These are phyloP conservation scores for Effrenium voratum DNA, from an alignment of 73 alveolate genomes.

Conservation along the genomic window DNA sequence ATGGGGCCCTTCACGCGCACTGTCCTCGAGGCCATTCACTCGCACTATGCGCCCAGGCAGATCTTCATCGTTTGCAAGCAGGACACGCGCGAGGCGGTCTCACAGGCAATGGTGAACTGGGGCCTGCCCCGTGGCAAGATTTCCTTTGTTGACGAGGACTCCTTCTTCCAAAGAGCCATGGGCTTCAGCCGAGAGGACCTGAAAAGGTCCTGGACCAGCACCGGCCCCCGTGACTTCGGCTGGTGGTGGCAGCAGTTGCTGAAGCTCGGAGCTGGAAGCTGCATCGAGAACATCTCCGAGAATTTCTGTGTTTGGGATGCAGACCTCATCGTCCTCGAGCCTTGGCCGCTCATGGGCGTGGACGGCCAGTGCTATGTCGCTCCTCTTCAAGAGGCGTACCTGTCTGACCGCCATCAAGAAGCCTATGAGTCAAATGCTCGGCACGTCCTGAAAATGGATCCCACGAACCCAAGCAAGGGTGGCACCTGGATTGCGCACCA, in stretches of 20 bases:
- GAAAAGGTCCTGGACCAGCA: not conserved
- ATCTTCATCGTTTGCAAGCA: conserved; percentile 7
- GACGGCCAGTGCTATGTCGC: not conserved
- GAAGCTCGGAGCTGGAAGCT: conserved; percentile 8
- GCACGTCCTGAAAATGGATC: conserved; percentile 4
- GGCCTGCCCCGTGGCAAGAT: conserved; percentile 15
- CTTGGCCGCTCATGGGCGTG: not conserved
- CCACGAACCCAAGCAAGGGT: conserved; percentile 5
- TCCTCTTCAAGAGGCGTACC: conserved; percentile 9
- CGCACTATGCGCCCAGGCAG: conserved; percentile 31
- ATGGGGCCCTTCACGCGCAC: conserved; percentile 48
- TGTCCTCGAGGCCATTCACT: conserved; percentile 24
- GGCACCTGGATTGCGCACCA: conserved; percentile 54
- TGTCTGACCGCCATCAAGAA: conserved; percentile 19
- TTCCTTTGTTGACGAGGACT: conserved; percentile 4
- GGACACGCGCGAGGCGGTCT: not conserved
- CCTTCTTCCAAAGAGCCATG: not conserved
- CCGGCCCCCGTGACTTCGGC: conserved; percentile 35
- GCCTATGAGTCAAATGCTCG: conserved; percentile 26
- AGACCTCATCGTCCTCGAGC: conserved; percentile 18
- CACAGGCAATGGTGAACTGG: conserved; percentile 15
- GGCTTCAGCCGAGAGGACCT: conserved; percentile 13
- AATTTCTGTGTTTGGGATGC: conserved; percentile 59
- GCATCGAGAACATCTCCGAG: conserved; percentile 36
- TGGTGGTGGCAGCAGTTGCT: conserved; percentile 60